Percentiles rank a stretch among this genome's conserved stretches.
Evolutionary conservation across 495 filamentous ascomycete species (phyloP).

Genomic region (Aspergillus coremiiformis): DNA sequence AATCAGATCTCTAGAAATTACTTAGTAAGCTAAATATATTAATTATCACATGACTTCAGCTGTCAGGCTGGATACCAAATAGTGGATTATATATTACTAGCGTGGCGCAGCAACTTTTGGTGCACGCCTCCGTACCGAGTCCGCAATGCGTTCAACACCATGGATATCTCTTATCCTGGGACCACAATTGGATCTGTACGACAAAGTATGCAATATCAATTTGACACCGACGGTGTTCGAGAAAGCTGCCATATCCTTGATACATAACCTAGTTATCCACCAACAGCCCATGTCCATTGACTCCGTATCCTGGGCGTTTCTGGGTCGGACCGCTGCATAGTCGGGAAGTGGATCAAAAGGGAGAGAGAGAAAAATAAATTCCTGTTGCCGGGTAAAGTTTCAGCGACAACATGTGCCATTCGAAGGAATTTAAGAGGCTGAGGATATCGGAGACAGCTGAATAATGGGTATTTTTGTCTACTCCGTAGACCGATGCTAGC

Average conservation of each 20-base stretch:
- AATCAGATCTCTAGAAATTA: no score
- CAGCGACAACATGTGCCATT: background rate
- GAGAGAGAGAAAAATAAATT: background rate
- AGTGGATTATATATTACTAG: no score
- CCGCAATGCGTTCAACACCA: background rate
- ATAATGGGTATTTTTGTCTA: background rate
- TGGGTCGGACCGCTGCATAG: constrained; percentile 27
- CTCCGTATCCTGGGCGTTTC: constrained; percentile 7
- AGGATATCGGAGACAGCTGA: constrained; percentile 9
- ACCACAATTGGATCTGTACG: background rate
- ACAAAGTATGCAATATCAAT: background rate
- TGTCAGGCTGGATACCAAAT: no score
- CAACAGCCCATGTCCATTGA: background rate
- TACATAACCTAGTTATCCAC: background rate
- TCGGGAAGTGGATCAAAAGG: constrained; percentile 20
- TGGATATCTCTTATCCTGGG: background rate
- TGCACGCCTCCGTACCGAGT: no score
- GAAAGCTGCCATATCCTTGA: background rate
- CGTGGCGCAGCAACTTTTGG: no score
- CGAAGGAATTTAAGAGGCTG: constrained; percentile 14
- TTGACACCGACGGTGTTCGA: background rate
- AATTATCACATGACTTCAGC: no score
- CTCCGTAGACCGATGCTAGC: background rate
- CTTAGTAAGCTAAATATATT: no score
- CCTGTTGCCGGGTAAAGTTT: constrained; percentile 5